phyloP scores from a whole-genome alignment of 2,329 filamentous ascomycete genomes.

The Neoscytalidium dimidiatum region DNA sequence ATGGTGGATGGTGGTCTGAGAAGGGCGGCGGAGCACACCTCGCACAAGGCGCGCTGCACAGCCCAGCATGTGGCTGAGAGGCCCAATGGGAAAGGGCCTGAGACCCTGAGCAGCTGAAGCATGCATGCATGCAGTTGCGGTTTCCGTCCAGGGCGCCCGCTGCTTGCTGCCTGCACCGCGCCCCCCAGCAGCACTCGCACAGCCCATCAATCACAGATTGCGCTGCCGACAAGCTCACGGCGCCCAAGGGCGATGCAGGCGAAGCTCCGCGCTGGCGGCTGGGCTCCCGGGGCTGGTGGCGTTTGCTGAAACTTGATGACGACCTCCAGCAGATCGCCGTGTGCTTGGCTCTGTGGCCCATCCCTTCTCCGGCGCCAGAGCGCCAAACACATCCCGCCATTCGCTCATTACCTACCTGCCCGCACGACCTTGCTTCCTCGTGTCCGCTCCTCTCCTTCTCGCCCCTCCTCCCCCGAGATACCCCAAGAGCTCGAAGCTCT shows the following conservation, averaged over 20 bases:
- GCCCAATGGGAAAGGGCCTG: neutral
- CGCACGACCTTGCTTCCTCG: neutral
- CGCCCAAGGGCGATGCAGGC: neutral
- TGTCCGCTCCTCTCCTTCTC: neutral
- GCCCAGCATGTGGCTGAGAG: conserved; percentile 10
- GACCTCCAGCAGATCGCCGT: conserved; percentile 7
- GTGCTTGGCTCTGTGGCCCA: neutral
- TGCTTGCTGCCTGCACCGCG: neutral
- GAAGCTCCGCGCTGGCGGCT: conserved; percentile 2
- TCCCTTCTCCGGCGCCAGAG: conserved; percentile 3
- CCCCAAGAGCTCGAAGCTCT: neutral
- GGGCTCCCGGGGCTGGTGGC: conserved; percentile 5
- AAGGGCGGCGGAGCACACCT: too few species aligned
- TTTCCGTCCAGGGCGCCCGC: too few species aligned
- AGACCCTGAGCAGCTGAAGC: conserved; percentile 1
- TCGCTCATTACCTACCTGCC: conserved; percentile 2
- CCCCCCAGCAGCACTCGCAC: neutral
- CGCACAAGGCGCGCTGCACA: neutral
- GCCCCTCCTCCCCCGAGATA: neutral
- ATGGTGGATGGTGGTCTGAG: neutral
- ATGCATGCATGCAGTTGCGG: too few species aligned
- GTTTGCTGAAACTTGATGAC: conserved; percentile 11
- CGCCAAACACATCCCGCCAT: neutral
- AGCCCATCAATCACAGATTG: neutral
- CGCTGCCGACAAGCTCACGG: neutral